Conservation (phyloP, 2,329 filamentous ascomycete genomes). For the Aspergillus floridensis region DNA sequence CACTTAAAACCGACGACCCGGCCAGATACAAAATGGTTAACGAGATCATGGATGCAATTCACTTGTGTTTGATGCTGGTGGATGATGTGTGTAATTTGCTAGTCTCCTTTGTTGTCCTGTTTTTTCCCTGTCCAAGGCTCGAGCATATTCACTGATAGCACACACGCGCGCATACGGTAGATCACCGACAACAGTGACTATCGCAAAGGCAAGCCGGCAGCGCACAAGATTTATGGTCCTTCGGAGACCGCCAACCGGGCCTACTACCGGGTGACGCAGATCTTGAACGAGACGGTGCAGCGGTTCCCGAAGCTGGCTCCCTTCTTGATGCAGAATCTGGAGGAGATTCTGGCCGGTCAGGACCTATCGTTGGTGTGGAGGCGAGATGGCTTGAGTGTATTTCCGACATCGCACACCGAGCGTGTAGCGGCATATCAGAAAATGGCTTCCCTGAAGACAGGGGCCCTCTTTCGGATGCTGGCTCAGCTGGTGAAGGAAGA, state of each 20-base stretch:
- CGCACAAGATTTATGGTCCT: slow-evolving; percentile 20
- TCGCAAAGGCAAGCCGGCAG: slow-evolving; percentile 21
- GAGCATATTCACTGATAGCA: background rate
- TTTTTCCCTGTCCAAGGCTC: background rate
- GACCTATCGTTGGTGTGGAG: slow-evolving; percentile 25
- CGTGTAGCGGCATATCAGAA: slow-evolving; percentile 15
- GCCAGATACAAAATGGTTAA: slow-evolving; percentile 18
- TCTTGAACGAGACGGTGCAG: slow-evolving; percentile 16
- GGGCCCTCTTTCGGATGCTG: slow-evolving; percentile 21
- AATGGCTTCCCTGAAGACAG: slow-evolving; percentile 22
- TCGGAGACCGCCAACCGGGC: slow-evolving; percentile 25
- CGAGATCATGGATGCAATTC: slow-evolving; percentile 26
- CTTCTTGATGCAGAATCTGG: slow-evolving; percentile 20
- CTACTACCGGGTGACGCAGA: slow-evolving; percentile 22
- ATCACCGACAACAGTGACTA: slow-evolving; percentile 23
- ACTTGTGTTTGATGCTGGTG: slow-evolving; percentile 25
- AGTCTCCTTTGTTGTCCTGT: background rate
- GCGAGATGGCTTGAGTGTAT: slow-evolving; percentile 16
- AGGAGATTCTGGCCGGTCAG: slow-evolving; percentile 23
- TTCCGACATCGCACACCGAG: slow-evolving; percentile 12
- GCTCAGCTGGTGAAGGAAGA: slow-evolving; percentile 20
- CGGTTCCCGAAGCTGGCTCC: slow-evolving; percentile 16
- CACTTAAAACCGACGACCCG: slow-evolving; percentile 15
- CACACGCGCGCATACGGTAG: background rate
- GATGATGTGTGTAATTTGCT: slow-evolving; percentile 18